phyloP scores from a whole-genome alignment of 1,284 basidiomycete species.

The Mycosarcoma mackinlayi region DNA sequence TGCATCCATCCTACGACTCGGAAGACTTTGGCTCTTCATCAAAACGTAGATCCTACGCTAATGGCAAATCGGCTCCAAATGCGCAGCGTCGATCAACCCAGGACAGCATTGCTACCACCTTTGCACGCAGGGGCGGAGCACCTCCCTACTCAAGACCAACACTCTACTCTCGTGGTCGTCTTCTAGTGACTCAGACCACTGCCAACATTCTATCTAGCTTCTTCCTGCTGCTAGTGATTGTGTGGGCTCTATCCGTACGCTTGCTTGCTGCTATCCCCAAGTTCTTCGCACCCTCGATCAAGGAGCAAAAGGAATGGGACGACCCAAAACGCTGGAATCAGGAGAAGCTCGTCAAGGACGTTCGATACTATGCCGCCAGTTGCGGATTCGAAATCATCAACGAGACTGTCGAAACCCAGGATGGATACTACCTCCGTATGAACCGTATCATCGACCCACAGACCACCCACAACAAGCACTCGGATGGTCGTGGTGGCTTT shows the following conservation, averaged over 20 bases:
- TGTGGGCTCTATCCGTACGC: constrained; percentile 67
- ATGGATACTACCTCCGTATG: constrained; percentile 73
- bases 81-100: constrained; percentile 9
- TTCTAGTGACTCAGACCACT: constrained; percentile 71
- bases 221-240: constrained; percentile 71
- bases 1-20: constrained; percentile 30
- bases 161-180: constrained; percentile 48
- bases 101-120: constrained; percentile 32
- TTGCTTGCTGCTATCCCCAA: constrained; percentile 49
- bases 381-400: constrained; percentile 74
- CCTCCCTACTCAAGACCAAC: constrained; percentile 53
- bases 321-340: constrained; percentile 71
- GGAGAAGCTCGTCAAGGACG: constrained; percentile 72
- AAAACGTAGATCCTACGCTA: constrained; percentile 5
- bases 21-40: constrained; percentile 12
- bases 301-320: constrained; percentile 71
- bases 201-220: constrained; percentile 72
- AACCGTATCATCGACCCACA: constrained; percentile 73
- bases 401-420: constrained; percentile 74
- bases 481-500: constrained; percentile 72
- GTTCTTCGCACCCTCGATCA: constrained; percentile 20
- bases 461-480: constrained; percentile 65
- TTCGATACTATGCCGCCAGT: constrained; percentile 73
- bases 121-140: constrained; percentile 56
- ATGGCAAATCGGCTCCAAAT: constrained; percentile 10